Evolutionary conservation across 2,329 filamentous ascomycete genomes (phyloP), one percentile per base, ranked within the genome.

Genomic region (Cordyceps pruinosa): DNA sequence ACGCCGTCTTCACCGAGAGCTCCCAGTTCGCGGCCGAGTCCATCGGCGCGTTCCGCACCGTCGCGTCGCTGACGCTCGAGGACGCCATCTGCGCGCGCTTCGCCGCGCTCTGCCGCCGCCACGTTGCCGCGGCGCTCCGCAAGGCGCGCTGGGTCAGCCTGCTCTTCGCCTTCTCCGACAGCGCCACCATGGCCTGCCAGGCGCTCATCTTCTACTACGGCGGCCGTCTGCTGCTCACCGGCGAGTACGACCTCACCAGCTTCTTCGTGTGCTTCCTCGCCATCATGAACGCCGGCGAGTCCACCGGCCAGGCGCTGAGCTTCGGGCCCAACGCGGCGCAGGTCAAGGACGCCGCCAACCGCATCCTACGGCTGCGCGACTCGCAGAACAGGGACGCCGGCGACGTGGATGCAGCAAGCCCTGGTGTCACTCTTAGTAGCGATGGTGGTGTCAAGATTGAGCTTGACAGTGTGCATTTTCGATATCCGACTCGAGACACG

Each of bases 21-120:
- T 88, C 87, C 21, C 83, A 88, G 63, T 90, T 90, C 63, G 88
- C 86, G 0, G 82, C 86, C 1, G 88, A 92, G 67, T 82, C 87
- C 4, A 88, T 91, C 41, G 80, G 84, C 1, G 87, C 87, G 0
- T 89, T 89, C 68, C 79, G 88, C 10, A 91, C 88, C 0, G 88
- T 91, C 5, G 74, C 85, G 0, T 80, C 86, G 1, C 75, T 91
- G 19, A 88, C 85, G 1, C 80, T 91, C 65, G 88, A 91, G 66
- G 77, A 84, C 17, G 74, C 77, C 15, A 88, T 90, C 58, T 76
- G 79, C 42, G 65, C 76, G 3, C 79, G 85, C 34, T 92, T 90
- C 63, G 72, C 80, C 19, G 66, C 60, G 0, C 75, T 90, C 3
- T 77, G 90, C 9, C 68, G 71, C 4, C 68, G 75, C 1, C 87